Conservation (phyloP, 2,329 filamentous ascomycete genomes). For the Ophiosphaerella narmari region DNA sequence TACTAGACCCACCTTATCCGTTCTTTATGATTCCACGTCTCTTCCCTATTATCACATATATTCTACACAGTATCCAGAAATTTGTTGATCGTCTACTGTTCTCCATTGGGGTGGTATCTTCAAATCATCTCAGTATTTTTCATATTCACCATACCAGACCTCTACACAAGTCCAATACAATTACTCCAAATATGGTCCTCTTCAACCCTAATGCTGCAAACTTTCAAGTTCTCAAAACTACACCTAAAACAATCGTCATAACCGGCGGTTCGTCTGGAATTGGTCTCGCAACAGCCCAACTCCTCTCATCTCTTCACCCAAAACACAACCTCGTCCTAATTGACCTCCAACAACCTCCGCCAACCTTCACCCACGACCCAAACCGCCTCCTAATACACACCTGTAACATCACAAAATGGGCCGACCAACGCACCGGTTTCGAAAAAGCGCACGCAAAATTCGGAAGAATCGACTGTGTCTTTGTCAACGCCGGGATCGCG, state of each 20-base stretch:
- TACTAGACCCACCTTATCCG: neutral
- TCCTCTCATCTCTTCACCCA: constrained; percentile 45
- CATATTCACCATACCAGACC: neutral
- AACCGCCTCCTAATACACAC: constrained; percentile 42
- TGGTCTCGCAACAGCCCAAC: constrained; percentile 47
- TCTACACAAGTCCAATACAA: too few species aligned
- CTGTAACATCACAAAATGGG: constrained; percentile 55
- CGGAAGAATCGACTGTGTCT: constrained; percentile 52
- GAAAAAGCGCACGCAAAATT: constrained; percentile 48
- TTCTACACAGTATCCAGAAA: too few species aligned
- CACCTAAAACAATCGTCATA: constrained; percentile 43
- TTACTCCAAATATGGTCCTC: constrained; percentile 21
- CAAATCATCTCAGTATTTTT: neutral
- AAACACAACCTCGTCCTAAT: constrained; percentile 50
- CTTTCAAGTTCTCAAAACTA: constrained; percentile 27
- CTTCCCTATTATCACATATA: neutral
- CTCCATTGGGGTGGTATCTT: neutral
- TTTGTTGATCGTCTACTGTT: neutral
- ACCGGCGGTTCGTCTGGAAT: constrained; percentile 50
- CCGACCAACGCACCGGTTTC: constrained; percentile 52
- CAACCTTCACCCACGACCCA: constrained; percentile 33
- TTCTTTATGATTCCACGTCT: neutral
- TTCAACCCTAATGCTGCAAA: constrained; percentile 27
- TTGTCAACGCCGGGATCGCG: constrained; percentile 56
- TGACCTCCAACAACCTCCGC: constrained; percentile 45